Evolutionary conservation across 2,329 filamentous ascomycete species (phyloP), one percentile per base, ranked within the genome.

Genomic region (Chrysosporium keratinophilum): DNA sequence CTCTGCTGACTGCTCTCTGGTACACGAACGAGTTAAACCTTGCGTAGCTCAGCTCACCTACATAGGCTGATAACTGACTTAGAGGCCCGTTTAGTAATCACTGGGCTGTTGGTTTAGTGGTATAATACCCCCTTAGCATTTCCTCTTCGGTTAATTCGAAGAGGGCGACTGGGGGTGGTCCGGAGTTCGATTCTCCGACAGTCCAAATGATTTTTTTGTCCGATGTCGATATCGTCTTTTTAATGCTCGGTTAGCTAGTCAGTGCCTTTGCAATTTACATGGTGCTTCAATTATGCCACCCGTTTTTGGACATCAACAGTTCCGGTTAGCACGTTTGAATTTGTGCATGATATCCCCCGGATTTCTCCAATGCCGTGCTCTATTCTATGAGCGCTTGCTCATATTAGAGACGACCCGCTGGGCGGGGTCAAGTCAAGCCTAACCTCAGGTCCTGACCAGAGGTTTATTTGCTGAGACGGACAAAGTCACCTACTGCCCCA

Each of bases 151-250:
- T 28, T 28, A 28, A 28, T 28, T 7, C 23, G 23, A 28, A 28
- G 9, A 42, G 17, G 19, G 40, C 40, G 9, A 28, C 23, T 57
- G 57, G 57, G 54, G 41, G 57, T 53, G 57, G 57, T 60, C 57
- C 57, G 52, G 58, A 57, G 58, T 59, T 59, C 58, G 57, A 59
- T 58, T 60, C 57, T 57, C 57, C 52, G 57, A 53, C 50, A 53
- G 50, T 53, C 50, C 50, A 53, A 19, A 37, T n/a, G n/a, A 5
- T 37, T 44, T 45, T 52, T 52, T 52, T 37, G 20, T 37, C 11
- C 35, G n/a, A n/a, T n/a, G n/a, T n/a, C n/a, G n/a, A n/a, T 15
- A 35, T 6, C 31, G 10, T 46, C 46, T 31, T 33, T 31, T 40
- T 20, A 10, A 12, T n/a, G n/a, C n/a, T n/a, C n/a, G n/a, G n/a